Percentiles rank a stretch among this genome's conserved stretches.
These are phyloP conservation scores for Rossbeevera mucosa DNA, from an alignment of 768 basidiomycete genomes.

Conservation along the genomic window DNA sequence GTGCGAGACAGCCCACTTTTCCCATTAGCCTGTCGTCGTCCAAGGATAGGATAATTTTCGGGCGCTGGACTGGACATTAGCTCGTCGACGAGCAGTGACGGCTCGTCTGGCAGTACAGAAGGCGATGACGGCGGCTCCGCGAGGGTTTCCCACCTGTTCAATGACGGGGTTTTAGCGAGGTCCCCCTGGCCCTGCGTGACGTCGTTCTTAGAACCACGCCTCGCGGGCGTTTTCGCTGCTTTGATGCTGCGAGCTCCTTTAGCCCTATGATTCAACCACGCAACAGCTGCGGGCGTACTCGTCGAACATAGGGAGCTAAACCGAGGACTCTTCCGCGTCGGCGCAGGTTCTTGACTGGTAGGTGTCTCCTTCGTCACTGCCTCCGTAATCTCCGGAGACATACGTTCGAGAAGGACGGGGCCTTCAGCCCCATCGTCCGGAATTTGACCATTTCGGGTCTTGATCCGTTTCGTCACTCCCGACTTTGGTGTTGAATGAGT, in stretches of 20 bases:
- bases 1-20: constrained; percentile 1
- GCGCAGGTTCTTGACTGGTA: constrained; percentile 19
- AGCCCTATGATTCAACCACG: neutral
- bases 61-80: constrained; percentile 28
- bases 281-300: constrained; percentile 7
- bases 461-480: constrained; percentile 40
- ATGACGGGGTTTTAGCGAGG: constrained; percentile 9
- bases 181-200: neutral
- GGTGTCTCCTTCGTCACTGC: constrained; percentile 20
- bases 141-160: constrained; percentile 30
- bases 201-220: neutral
- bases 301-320: constrained; percentile 6
- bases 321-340: constrained; percentile 21
- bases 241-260: constrained; percentile 1
- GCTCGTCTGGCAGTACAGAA: constrained; percentile 30
- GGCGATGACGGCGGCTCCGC: constrained; percentile 23
- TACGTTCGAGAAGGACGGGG: constrained; percentile 22
- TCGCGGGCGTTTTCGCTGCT: constrained; percentile 13
- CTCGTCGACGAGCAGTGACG: constrained; percentile 26
- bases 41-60: neutral
- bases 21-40: constrained; percentile 10
- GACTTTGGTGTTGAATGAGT: constrained; percentile 26
- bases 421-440: constrained; percentile 21
- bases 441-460: constrained; percentile 35
- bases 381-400: constrained; percentile 15